Evolutionary conservation across 257 asterid genomes (phyloP), one percentile per base, ranked within the genome.

Genomic region (Jaltomata sinuosa): DNA sequence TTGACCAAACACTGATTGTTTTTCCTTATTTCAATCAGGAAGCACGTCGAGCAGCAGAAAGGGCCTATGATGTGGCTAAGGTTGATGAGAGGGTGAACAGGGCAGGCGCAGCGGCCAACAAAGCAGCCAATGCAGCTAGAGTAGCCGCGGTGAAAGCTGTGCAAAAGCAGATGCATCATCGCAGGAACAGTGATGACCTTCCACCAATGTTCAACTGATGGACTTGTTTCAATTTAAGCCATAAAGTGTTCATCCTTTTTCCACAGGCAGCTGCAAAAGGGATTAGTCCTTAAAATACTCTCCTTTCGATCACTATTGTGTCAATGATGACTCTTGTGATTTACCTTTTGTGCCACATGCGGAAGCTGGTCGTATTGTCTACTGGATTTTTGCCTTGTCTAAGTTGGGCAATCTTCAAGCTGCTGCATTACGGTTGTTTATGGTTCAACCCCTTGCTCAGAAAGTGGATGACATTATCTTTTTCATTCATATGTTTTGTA

Each of bases 91-190:
- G 91, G 76, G 93, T 87, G 61, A 90, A 88, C 83, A 80, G 90
- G 76, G 90, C 88, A 76, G 88, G 88, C 55, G 78, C 87, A 32
- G 85, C 87, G 15, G 91, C 93, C 25, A 86, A 88, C 83, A 83
- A 77, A 59, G 89, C 91, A 71, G 91, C 91, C 16, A 88, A 86
- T 57, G 93, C 91, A 31, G 90, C 93, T 59, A 80, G 91, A 83
- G 89, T 88, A 40, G 90, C 93, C 4, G 90, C 93, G 15, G 88
- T 87, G 22, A 90, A 90, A 49, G 90, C 89, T 32, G 90, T 88
- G 57, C 90, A 87, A 45, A 88, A 87, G 83, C 90, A 85, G 65
- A 88, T 90, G 90, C 88, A 90, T 74, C 85, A 53, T 25, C 71
- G 87, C n/a, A 79, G 85, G 64, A 83, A 76, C 84, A 86, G 87